Evolutionary conservation across 2,329 filamentous ascomycete species (phyloP).

Genomic region (Verticillium nonalfalfae): DNA sequence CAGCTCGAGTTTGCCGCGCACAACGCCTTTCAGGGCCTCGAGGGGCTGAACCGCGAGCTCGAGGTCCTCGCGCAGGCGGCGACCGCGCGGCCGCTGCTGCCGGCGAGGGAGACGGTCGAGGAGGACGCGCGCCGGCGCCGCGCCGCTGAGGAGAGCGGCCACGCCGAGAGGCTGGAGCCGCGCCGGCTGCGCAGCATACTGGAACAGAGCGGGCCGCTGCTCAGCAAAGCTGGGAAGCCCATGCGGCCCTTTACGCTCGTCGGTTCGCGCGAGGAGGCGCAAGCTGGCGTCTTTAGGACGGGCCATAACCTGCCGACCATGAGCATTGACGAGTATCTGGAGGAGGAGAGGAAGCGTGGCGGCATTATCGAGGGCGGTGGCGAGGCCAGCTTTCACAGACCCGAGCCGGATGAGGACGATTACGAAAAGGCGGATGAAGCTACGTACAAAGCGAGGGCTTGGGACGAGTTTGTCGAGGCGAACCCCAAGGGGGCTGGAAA

Average conservation of each 20-base stretch:
- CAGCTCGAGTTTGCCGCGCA: slow-evolving; percentile 69
- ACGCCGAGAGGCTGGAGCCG: slow-evolving; percentile 69
- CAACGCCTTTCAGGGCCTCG: slow-evolving; percentile 79
- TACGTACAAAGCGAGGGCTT: slow-evolving; percentile 87
- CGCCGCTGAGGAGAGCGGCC: slow-evolving; percentile 31
- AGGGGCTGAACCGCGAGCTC: slow-evolving; percentile 77
- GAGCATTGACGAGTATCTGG: slow-evolving; percentile 95
- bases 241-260: slow-evolving; percentile 86
- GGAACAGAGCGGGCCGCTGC: slow-evolving; percentile 57
- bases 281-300: slow-evolving; percentile 76
- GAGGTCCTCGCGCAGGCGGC: slow-evolving; percentile 76
- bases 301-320: slow-evolving; percentile 95
- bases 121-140: slow-evolving; percentile 35
- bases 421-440: slow-evolving; percentile 80
- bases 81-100: slow-evolving; percentile 28
- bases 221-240: slow-evolving; percentile 75
- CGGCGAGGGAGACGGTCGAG: slow-evolving; percentile 38
- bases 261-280: slow-evolving; percentile 67
- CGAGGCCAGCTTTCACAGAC: slow-evolving; percentile 60
- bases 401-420: slow-evolving; percentile 84
- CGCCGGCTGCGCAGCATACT: slow-evolving; percentile 40
- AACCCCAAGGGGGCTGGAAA: slow-evolving; percentile 83
- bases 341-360: slow-evolving; percentile 78
- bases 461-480: slow-evolving; percentile 90
- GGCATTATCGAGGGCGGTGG: slow-evolving; percentile 90